Evolutionary conservation across 495 filamentous ascomycete genomes (phyloP).

Genomic region (Pseudomonodictys pantanalensis): DNA sequence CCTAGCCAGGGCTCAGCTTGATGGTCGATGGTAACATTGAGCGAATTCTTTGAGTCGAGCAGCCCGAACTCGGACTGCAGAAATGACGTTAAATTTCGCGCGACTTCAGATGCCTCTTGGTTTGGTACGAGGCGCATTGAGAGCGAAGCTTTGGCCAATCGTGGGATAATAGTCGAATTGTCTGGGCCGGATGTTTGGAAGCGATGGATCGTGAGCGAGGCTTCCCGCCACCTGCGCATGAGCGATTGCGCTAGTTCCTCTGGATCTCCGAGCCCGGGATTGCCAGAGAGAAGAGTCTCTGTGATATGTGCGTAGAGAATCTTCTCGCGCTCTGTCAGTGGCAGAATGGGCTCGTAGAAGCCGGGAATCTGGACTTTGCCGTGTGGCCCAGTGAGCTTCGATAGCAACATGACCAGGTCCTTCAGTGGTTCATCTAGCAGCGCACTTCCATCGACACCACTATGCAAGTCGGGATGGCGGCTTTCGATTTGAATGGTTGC

Average conservation of each 20-base stretch:
- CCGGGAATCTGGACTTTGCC: conserved; percentile 65
- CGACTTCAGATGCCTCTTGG: conserved; percentile 75
- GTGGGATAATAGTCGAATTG: conserved; percentile 83
- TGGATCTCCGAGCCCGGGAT: conserved; percentile 64
- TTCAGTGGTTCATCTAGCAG: conserved; percentile 86
- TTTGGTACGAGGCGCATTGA: conserved; percentile 92
- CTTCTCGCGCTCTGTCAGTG: conserved; percentile 71
- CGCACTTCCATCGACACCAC: conserved; percentile 88
- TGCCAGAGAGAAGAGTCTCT: conserved; percentile 65
- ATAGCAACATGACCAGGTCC: conserved; percentile 77
- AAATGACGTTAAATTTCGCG: conserved; percentile 60
- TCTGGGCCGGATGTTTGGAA: conserved; percentile 81
- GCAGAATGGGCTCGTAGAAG: conserved; percentile 81
- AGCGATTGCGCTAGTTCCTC: conserved; percentile 70
- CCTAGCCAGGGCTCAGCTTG: conserved; percentile 96
- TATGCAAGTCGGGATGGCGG: conserved; percentile 84
- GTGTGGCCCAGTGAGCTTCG: conserved; percentile 68
- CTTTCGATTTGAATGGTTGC: conserved; percentile 85
- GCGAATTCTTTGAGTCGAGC: conserved; percentile 73
- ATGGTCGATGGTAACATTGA: conserved; percentile 82
- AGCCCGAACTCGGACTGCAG: conserved; percentile 67
- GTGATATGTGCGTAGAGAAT: conserved; percentile 81
- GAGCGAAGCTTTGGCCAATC: conserved; percentile 76
- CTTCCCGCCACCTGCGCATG: conserved; percentile 94
- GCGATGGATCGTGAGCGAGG: conserved; percentile 88